phyloP scores from a whole-genome alignment of 2,329 filamentous ascomycete species.

The Fonsecaea nubica region DNA sequence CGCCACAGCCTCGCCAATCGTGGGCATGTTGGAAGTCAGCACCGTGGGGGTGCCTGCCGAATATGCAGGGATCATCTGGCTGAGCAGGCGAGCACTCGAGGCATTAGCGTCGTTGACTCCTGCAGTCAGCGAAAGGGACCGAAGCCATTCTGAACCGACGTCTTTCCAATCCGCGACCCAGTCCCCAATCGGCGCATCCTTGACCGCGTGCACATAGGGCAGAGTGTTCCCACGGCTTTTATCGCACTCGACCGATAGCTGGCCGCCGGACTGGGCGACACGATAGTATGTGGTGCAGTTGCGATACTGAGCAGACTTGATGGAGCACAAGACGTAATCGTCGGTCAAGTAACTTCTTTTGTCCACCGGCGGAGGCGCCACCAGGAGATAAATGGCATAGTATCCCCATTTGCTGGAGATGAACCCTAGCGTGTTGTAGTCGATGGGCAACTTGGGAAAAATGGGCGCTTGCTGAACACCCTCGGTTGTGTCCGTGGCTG shows the following conservation, averaged over 20 bases:
- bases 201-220: conserved; percentile 60
- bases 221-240: conserved; percentile 61
- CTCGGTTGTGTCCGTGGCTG: conserved; percentile 44
- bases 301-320: conserved; percentile 68
- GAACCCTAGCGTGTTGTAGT: conserved; percentile 72
- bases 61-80: conserved; percentile 59
- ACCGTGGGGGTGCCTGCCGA: conserved; percentile 34
- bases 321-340: conserved; percentile 71
- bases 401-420: conserved; percentile 51
- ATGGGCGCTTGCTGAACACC: conserved; percentile 58
- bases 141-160: conserved; percentile 61
- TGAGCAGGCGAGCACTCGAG: conserved; percentile 65
- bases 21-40: conserved; percentile 63
- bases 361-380: conserved; percentile 49
- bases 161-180: conserved; percentile 62
- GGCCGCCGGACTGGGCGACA: conserved; percentile 63
- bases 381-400: conserved; percentile 71
- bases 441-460: conserved; percentile 61
- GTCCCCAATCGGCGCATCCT: conserved; percentile 43
- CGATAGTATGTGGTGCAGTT: conserved; percentile 68
- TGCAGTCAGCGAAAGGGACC: conserved; percentile 62
- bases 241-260: conserved; percentile 68
- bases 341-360: conserved; percentile 40
- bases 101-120: conserved; percentile 64
- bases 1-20: conserved; percentile 74